Percentiles rank a stretch among this genome's conserved stretches.
Evolutionary conservation across 225 moss, liverwort and hornwort genomes (phyloP).

Genomic region (Thuidium tamariscinum): DNA sequence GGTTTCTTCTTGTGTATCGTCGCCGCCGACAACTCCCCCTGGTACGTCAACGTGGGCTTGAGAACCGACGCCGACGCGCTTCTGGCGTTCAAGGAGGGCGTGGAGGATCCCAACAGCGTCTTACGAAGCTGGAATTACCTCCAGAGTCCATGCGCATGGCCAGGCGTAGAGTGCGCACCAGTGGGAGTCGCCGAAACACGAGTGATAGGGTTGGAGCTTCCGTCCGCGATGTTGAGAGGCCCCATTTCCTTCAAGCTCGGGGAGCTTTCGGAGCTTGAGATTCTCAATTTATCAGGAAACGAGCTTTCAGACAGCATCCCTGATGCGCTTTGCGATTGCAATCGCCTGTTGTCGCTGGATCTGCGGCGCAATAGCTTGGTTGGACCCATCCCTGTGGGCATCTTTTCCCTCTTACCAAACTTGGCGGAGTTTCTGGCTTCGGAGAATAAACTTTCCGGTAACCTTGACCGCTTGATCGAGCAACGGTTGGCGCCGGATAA

Average conservation of each 20-base stretch:
- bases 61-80: constrained; percentile 41
- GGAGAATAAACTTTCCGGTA: constrained; percentile 42
- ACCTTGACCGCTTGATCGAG: constrained; percentile 27
- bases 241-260: constrained; percentile 41
- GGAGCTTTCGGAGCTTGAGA: constrained; percentile 34
- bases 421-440: constrained; percentile 31
- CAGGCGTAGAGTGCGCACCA: constrained; percentile 49
- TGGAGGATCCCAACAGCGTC: constrained; percentile 28
- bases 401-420: constrained; percentile 29
- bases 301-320: constrained; percentile 44
- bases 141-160: constrained; percentile 50
- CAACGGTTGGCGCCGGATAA: constrained; percentile 1
- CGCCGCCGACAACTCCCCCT: background rate
- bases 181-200: constrained; percentile 10
- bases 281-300: constrained; percentile 40
- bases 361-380: constrained; percentile 24
- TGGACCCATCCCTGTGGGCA: constrained; percentile 21
- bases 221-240: constrained; percentile 32
- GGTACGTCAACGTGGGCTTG: constrained; percentile 30
- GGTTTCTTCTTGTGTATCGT: background rate
- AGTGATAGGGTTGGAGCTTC: constrained; percentile 45
- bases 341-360: constrained; percentile 31
- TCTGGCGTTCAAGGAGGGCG: constrained; percentile 26
- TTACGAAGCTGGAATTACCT: constrained; percentile 28
- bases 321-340: constrained; percentile 29